Base-by-base conservation (phyloP, 2,329 filamentous ascomycete species). In the Aspergillus neotritici region DNA sequence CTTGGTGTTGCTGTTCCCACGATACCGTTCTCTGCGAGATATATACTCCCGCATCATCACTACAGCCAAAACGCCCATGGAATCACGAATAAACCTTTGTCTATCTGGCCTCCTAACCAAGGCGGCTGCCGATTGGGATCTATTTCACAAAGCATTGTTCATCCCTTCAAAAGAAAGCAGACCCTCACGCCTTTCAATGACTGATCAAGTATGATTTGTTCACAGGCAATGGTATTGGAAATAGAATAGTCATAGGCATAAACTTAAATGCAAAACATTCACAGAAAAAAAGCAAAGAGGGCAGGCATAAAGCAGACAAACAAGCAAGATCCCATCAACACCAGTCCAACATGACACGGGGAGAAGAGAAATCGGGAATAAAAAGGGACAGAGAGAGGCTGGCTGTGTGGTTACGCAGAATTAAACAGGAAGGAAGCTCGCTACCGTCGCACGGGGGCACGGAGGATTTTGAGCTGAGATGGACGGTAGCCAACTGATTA, bases 311-410 rank as follows among this genome's bases (percentile, higher is more conserved):
- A 38, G 21, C 31, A 47, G 31, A 36, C 35, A 30, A 41, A 25
- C 21, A 25, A 25, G 21, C 21, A 25, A 25, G 21, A 40, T 44
- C 44, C 52, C 52, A 50, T 52, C 30, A 47, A 52, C 48, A 55
- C 47, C 55, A 50, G 40, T 40, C 46, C 46, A 52, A 49, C 34
- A 49, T 43, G 36, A 48, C 44, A 53, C 38, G 32, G 44, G 37
- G 33, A 40, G 47, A 42, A 42, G n/a, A 34, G 28, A 40, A 33
- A 17, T 34, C 33, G 30, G 29, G 40, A 42, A 53, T 49, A 50
- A 39, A 56, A 53, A 51, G 53, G 49, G 50, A 12, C 77, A 72
- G 74, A 63, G 82, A 34, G 46, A 25, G 21, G 21, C 21, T 25
- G 49, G 56, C 50, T 56, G 46, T 61, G 53, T 54, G 57, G 51